Evolutionary conservation across 352 stramenopile genomes (phyloP).

Genomic region (Halophytophthora polymorphica): DNA sequence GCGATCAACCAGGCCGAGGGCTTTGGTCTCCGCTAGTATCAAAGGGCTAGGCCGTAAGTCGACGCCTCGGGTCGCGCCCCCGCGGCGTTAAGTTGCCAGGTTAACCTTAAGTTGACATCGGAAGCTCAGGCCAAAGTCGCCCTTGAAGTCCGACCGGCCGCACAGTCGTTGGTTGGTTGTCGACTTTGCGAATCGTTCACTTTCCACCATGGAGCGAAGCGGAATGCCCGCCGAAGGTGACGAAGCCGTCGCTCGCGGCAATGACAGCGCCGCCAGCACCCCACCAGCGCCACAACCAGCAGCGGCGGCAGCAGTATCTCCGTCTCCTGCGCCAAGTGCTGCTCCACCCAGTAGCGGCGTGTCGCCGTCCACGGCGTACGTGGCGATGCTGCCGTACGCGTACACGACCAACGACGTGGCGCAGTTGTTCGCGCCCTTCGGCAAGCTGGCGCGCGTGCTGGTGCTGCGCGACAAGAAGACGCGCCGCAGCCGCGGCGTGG

Average conservation of each 20-base stretch:
- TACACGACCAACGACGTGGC: conserved; percentile 88
- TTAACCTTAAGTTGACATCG: background rate
- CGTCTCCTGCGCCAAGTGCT: background rate
- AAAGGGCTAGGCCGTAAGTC: background rate
- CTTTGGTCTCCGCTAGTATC: conserved; percentile 73
- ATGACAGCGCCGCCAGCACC: background rate
- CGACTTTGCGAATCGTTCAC: too few relatives aligned
- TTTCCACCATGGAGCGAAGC: background rate
- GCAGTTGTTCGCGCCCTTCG: conserved; percentile 78
- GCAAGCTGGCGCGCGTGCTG: conserved; percentile 70
- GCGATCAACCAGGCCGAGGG: conserved; percentile 84
- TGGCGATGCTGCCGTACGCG: conserved; percentile 86
- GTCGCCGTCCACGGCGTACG: conserved; percentile 64
- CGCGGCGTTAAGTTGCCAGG: too few relatives aligned
- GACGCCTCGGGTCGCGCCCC: background rate
- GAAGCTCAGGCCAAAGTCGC: background rate
- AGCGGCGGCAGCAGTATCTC: background rate
- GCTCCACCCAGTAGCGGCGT: conserved; percentile 1
- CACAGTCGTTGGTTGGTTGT: background rate
- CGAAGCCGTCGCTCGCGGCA: background rate
- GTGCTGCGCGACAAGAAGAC: conserved; percentile 76
- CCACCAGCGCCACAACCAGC: background rate
- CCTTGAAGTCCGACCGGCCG: too few relatives aligned
- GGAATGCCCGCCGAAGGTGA: background rate
- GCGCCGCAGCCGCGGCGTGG: conserved; percentile 68